Percentiles rank a stretch among this genome's conserved stretches.
These are phyloP conservation scores for Sclerotinia glacialis DNA, from an alignment of 2,329 filamentous ascomycete genomes.

Conservation along the genomic window DNA sequence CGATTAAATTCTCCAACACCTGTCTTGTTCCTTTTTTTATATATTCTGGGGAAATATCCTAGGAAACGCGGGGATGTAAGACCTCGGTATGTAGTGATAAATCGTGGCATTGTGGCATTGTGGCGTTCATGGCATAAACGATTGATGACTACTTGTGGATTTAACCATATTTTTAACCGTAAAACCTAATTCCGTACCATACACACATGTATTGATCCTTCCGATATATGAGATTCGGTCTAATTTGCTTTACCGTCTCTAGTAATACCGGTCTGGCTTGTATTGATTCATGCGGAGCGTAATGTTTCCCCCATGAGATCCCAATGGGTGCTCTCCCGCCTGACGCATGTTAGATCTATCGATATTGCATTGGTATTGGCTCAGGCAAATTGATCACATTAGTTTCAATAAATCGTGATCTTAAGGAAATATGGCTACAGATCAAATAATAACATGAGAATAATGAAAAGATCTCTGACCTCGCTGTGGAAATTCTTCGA, in stretches of 20 bases:
- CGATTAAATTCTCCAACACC: conserved; percentile 4
- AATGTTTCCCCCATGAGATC: background rate
- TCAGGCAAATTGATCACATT: too few species aligned
- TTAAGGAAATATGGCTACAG: background rate
- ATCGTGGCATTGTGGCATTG: background rate
- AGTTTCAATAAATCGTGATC: background rate
- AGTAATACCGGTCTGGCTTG: background rate
- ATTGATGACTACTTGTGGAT: background rate
- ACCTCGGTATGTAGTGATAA: conserved; percentile 11
- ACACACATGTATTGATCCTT: background rate
- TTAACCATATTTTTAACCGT: background rate
- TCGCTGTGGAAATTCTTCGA: background rate
- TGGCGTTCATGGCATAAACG: background rate
- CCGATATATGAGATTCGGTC: background rate
- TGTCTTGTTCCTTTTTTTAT: background rate
- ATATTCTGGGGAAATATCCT: conserved; percentile 8
- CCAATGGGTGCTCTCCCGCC: background rate
- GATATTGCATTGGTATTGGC: background rate
- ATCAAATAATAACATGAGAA: background rate
- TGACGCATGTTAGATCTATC: background rate
- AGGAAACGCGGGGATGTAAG: conserved; percentile 7
- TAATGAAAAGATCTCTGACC: background rate
- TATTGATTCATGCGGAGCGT: background rate
- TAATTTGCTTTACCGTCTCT: background rate
- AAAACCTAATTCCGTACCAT: background rate